Evolutionary conservation across 2,329 filamentous ascomycete genomes (phyloP), one percentile per base, ranked within the genome.

Genomic region (Didymella pinodella): DNA sequence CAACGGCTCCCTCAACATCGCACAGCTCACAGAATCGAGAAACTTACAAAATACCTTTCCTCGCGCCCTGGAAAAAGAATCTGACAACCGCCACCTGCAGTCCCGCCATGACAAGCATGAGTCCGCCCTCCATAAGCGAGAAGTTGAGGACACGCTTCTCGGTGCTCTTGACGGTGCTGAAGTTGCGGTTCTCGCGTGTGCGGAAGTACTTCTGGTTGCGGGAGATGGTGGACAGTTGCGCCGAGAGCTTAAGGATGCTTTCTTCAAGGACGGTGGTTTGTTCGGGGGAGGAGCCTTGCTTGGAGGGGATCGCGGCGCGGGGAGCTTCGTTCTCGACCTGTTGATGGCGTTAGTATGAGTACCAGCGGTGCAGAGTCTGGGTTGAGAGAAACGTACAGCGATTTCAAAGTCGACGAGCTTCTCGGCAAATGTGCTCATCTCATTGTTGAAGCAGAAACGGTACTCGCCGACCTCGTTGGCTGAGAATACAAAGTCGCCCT

Each of bases 131-230:
- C 70, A 98, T 90, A 75, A 99, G 83, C 77, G 92, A 96, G 79
- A 99, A 97, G 81, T 97, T 98, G 82, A 97, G 93, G 73, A 99
- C 99, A 64, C 95, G 86, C 77, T 87, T 88, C 84, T 99, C 95
- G 40, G 95, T 99, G 81, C 93, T 97, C 78, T 92, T 86, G 71
- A 99, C 95, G 10, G 95, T 99, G 82, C 92, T 96, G 81, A 99
- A 98, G 82, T 99, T 99, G 63, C 95, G 87, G 85, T 99, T 99
- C 84, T 99, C 95, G 67, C 95, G 89, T 2, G 95, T 99, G 64
- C 96, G 91, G 88, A 99, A 99, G 84, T 99, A 99, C 79, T 99
- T 99, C 76, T 99, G 95, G 83, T 97, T 97, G 73, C 95, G 88
- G 41, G 91, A 93, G 75, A 99, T 95, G 63, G 93, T 97, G 14